These are phyloP conservation scores for Thermothielavioides terrestris DNA, from an alignment of 495 filamentous ascomycete genomes.

Conservation along the genomic window DNA sequence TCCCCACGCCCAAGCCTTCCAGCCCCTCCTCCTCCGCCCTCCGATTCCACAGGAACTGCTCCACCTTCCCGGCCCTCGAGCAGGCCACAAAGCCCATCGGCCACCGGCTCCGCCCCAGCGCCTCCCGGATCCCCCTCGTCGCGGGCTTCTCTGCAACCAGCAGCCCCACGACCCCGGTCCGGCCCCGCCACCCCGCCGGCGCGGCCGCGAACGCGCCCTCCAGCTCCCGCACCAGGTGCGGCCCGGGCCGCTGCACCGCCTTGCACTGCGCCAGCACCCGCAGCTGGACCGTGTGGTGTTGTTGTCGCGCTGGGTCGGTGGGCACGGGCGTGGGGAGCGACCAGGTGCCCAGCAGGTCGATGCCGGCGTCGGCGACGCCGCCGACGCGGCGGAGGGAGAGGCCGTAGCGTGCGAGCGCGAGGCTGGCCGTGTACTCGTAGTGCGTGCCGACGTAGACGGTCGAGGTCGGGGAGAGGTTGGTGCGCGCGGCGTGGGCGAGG, in stretches of 20 bases:
- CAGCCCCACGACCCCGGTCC: constrained; percentile 49
- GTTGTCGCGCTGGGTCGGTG: constrained; percentile 13
- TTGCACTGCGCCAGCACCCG: constrained; percentile 80
- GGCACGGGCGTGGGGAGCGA: constrained; percentile 27
- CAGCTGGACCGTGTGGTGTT: constrained; percentile 29
- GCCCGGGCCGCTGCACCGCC: constrained; percentile 48
- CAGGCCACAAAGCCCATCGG: constrained; percentile 55
- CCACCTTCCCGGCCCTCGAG: constrained; percentile 39
- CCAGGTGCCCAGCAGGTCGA: constrained; percentile 83
- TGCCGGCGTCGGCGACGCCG: constrained; percentile 64
- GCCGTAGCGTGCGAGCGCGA: constrained; percentile 50
- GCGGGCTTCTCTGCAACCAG: constrained; percentile 45
- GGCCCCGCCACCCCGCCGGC: constrained; percentile 57
- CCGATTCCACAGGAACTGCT: constrained; percentile 64
- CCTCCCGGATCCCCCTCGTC: constrained; percentile 51
- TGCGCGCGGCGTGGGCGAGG: constrained; percentile 56
- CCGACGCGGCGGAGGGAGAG: constrained; percentile 68
- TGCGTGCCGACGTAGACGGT: constrained; percentile 57
- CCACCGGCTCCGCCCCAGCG: constrained; percentile 54
- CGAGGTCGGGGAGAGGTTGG: constrained; percentile 39
- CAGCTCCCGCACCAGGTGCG: constrained; percentile 69
- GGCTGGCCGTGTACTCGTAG: constrained; percentile 63
- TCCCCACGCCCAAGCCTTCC: constrained; percentile 52
- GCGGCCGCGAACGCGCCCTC: constrained; percentile 70
- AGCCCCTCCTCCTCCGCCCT: constrained; percentile 55